Percentiles rank a stretch among this genome's conserved stretches.
Conservation (phyloP, 441 rosid species). For the Jatropha multifida region DNA sequence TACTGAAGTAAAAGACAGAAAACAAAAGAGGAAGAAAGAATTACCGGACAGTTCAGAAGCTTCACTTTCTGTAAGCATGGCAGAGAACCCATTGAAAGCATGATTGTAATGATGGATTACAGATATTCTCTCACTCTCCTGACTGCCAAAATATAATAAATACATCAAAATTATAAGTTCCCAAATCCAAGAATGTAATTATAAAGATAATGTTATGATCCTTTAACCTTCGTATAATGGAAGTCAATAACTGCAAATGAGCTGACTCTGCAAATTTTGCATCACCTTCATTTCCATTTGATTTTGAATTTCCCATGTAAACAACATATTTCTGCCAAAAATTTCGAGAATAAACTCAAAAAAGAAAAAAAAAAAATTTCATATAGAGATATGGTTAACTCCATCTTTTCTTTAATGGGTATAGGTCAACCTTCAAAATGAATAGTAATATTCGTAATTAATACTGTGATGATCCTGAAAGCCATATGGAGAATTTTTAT, state of each 20-base stretch:
- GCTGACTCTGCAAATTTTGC: constrained; percentile 36
- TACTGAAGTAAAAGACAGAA: not conserved
- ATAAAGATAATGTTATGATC: not conserved
- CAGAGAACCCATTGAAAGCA: constrained; percentile 80
- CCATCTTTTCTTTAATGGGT: not conserved
- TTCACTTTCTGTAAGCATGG: constrained; percentile 67
- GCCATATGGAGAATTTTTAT: not conserved
- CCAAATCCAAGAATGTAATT: not conserved
- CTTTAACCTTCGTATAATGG: constrained; percentile 54
- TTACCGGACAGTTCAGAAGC: constrained; percentile 67
- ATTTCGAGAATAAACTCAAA: not conserved
- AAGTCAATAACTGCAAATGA: constrained; percentile 56
- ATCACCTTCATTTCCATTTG: constrained; percentile 25
- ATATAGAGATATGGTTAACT: not conserved
- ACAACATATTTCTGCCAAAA: constrained; percentile 59
- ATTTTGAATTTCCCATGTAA: constrained; percentile 67
- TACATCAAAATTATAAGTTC: not conserved
- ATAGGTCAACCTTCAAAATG: not conserved
- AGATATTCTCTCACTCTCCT: constrained; percentile 42
- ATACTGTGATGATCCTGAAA: not conserved
- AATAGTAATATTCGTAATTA: not conserved
- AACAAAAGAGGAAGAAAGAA: not conserved
- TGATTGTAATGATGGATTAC: constrained; percentile 55
- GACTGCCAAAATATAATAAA: constrained; percentile 30
- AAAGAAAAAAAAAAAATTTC: not conserved